A percentile compares a stretch with the other conserved stretches of the same genome.
phyloP scores from a whole-genome alignment of 2,329 filamentous ascomycete genomes.

The Aspergillus vadensis region DNA sequence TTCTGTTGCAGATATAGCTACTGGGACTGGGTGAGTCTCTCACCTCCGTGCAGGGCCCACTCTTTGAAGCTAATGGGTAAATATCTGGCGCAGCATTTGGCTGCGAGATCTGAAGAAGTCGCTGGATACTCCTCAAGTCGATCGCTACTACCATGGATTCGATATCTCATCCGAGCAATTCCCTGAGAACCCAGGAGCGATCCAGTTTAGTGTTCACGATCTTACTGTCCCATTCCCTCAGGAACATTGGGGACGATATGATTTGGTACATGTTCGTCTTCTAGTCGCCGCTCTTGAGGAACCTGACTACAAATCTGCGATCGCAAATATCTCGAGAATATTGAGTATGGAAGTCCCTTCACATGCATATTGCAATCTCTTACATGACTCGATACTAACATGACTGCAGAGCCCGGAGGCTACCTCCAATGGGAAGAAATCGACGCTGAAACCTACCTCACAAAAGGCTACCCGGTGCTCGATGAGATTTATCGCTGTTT shows the following conservation, averaged over 20 bases:
- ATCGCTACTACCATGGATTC: background rate
- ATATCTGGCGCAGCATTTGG: background rate
- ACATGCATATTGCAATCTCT: too few relatives aligned
- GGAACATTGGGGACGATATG: conserved; percentile 28
- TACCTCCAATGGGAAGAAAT: conserved; percentile 1
- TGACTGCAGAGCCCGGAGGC: background rate
- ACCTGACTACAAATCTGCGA: conserved; percentile 9
- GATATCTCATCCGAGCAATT: background rate
- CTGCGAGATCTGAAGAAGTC: background rate
- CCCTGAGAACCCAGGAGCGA: background rate
- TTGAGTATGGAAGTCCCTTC: background rate
- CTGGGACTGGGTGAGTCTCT: background rate
- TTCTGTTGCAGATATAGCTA: background rate
- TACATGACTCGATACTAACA: background rate
- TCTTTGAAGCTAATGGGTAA: background rate
- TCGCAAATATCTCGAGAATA: conserved; percentile 13
- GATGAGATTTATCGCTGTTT: background rate
- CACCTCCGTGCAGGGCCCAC: too few relatives aligned
- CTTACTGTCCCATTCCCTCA: conserved; percentile 16
- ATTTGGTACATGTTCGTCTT: conserved; percentile 30
- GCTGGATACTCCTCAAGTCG: background rate
- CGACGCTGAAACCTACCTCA: background rate
- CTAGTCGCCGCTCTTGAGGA: conserved; percentile 27
- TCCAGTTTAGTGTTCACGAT: background rate
- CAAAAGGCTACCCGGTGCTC: background rate